phyloP scores from a whole-genome alignment of 352 stramenopile species.

The Phytopythium delawarense region DNA sequence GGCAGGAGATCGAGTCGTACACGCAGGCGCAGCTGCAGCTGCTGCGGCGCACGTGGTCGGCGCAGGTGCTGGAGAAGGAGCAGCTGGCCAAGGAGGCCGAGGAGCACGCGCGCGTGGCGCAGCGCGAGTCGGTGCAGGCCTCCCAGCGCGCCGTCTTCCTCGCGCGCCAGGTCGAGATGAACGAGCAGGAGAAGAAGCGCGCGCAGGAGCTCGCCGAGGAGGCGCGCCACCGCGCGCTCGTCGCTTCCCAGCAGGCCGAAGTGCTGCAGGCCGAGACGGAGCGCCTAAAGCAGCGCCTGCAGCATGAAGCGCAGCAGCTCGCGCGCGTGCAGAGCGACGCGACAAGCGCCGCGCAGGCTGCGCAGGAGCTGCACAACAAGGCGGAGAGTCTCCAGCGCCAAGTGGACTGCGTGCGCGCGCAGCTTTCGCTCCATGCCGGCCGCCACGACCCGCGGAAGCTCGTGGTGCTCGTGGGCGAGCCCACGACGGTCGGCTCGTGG shows the following conservation, averaged over 20 bases:
- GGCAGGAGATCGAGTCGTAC: constrained; percentile 76
- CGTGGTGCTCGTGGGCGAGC: constrained; percentile 78
- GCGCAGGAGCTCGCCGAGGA: constrained; percentile 69
- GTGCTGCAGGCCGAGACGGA: constrained; percentile 72
- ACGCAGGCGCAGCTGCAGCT: constrained; percentile 48
- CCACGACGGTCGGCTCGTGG: constrained; percentile 78
- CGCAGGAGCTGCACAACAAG: constrained; percentile 64
- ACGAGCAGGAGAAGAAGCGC: constrained; percentile 74
- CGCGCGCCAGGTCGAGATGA: constrained; percentile 77
- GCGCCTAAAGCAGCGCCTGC: constrained; percentile 63
- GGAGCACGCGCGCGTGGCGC: constrained; percentile 59
- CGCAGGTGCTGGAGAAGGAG: constrained; percentile 72
- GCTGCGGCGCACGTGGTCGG: constrained; percentile 52
- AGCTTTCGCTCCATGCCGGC: constrained; percentile 73
- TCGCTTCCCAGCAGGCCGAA: constrained; percentile 67
- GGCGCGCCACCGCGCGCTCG: constrained; percentile 46
- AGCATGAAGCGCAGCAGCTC: constrained; percentile 65
- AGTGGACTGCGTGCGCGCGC: constrained; percentile 67
- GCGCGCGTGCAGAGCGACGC: constrained; percentile 69
- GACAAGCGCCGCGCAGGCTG: constrained; percentile 54
- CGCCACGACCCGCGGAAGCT: constrained; percentile 74
- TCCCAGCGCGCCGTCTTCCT: constrained; percentile 62
- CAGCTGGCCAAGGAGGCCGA: constrained; percentile 62
- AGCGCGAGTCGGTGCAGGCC: constrained; percentile 71
- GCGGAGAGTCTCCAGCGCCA: constrained; percentile 72